These are phyloP conservation scores for Poa pratensis DNA, from an alignment of 176 grass and related monocot genomes.

Conservation along the genomic window DNA sequence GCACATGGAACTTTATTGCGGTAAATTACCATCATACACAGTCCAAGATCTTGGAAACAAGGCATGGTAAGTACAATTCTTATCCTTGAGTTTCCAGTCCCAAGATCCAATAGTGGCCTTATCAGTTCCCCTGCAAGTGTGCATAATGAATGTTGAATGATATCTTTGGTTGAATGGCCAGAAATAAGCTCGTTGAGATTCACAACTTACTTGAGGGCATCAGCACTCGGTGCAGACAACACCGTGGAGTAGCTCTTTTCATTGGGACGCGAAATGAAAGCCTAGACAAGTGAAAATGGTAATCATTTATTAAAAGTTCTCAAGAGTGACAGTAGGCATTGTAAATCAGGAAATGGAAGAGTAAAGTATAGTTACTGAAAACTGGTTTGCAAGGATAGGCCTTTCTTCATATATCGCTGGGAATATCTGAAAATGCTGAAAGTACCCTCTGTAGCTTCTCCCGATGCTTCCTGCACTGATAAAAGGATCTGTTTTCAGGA, in stretches of 20 bases:
- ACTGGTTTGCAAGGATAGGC: slow-evolving; percentile 81
- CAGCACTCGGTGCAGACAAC: slow-evolving; percentile 56
- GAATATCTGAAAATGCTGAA: slow-evolving; percentile 94
- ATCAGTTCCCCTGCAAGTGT: slow-evolving; percentile 59
- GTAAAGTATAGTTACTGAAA: slow-evolving; percentile 66
- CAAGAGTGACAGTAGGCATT: not conserved
- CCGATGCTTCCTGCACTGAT: slow-evolving; percentile 89
- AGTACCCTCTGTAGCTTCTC: slow-evolving; percentile 94
- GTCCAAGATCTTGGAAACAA: slow-evolving; percentile 94
- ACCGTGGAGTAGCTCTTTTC: slow-evolving; percentile 75
- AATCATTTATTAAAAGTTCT: not conserved
- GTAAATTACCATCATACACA: slow-evolving; percentile 73
- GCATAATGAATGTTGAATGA: not conserved
- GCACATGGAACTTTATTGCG: not conserved
- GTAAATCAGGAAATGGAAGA: not conserved
- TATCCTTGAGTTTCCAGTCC: slow-evolving; percentile 89
- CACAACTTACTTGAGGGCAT: slow-evolving; percentile 59
- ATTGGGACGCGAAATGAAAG: slow-evolving; percentile 68
- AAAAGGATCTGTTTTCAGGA: slow-evolving; percentile 4
- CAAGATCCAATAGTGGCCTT: slow-evolving; percentile 71
- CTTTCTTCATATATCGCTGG: slow-evolving; percentile 73
- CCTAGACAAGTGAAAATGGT: slow-evolving; percentile 50
- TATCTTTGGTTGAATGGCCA: not conserved
- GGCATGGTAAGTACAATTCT: slow-evolving; percentile 78
- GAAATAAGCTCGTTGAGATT: not conserved